phyloP scores from a whole-genome alignment of 2,329 filamentous ascomycete species.

The Aschersonia sp. region DNA sequence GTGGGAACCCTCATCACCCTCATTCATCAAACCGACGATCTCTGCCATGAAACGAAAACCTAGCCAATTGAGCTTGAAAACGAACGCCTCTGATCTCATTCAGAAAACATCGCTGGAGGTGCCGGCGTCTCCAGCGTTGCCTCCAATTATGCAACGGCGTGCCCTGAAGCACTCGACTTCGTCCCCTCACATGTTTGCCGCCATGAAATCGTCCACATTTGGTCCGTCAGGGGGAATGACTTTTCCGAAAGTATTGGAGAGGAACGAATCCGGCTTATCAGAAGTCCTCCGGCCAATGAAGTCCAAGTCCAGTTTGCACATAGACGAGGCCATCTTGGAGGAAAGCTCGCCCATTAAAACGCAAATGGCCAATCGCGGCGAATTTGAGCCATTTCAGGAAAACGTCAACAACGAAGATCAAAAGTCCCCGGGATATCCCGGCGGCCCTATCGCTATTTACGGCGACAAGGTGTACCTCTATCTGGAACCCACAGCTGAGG shows the following conservation, averaged over 20 bases:
- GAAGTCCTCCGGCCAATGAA: conserved; percentile 40
- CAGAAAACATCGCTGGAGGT: conserved; percentile 34
- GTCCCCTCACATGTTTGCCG: conserved; percentile 50
- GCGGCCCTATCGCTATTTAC: conserved; percentile 72
- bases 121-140: conserved; percentile 38
- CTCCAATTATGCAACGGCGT: conserved; percentile 45
- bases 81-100: conserved; percentile 43
- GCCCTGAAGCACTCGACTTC: conserved; percentile 54
- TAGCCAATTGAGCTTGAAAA: conserved; percentile 65
- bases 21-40: conserved; percentile 68
- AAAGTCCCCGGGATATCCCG: conserved; percentile 69
- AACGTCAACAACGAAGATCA: conserved; percentile 63
- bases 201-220: conserved; percentile 42
- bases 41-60: conserved; percentile 59
- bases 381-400: conserved; percentile 43
- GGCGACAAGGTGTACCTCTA: conserved; percentile 66
- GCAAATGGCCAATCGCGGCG: conserved; percentile 45
- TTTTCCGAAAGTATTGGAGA: conserved; percentile 44
- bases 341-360: conserved; percentile 44
- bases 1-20: conserved; percentile 56
- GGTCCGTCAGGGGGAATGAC: conserved; percentile 49
- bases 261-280: conserved; percentile 46
- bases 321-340: conserved; percentile 32
- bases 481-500: conserved; percentile 63
- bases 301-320: conserved; percentile 18